Evolutionary conservation across 2,329 filamentous ascomycete genomes (phyloP), one percentile per base, ranked within the genome.

Genomic region (Aspergillus tubingensis): DNA sequence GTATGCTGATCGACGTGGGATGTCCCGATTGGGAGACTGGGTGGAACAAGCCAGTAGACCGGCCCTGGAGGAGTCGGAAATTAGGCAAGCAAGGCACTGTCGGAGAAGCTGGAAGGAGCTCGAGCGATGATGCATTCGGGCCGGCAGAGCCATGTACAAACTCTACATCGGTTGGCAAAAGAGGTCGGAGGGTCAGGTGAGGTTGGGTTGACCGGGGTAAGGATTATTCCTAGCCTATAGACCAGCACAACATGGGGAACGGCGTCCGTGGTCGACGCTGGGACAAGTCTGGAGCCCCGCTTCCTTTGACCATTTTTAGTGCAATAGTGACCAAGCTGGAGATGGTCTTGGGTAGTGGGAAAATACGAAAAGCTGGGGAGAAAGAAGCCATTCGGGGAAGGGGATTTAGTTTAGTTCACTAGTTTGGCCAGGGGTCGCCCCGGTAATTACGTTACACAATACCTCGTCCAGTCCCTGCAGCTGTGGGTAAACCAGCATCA

Each of bases 1-100:
- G 53, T 25, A 55, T 55, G 41, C 17, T 11, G 53, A 55, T 55
- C 53, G 39, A 43, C 53, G 30, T 43, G 53, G 53, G 43, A 41
- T 27, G 43, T 17, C 53, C 53, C 41, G 25, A 55, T 55, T 27
- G 53, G 30, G 53, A n/a, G 10, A 36, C 10, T 30, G 11, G 47
- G 47, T 50, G 47, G 53, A 55, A 43, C 41, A 32, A n/a, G 8
- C 25, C 25, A 55, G 15, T 36, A 21, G 52, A 21, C 39, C 21
- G 39, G 19, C 17, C 39, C 41, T 55, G 53, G 53, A 47, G 44
- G 38, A 21, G 39, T 36, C 53, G 53, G 53, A 55, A 17, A 19
- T 44, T 41, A 32, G 53, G 39, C 53, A 55, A 55, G 53, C 43
- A 43, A 47, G 43, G 41, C 39, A 44, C 39, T 23, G 19, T 13